Conservation (phyloP, 2,329 filamentous ascomycete species). For the Ilyonectria robusta region DNA sequence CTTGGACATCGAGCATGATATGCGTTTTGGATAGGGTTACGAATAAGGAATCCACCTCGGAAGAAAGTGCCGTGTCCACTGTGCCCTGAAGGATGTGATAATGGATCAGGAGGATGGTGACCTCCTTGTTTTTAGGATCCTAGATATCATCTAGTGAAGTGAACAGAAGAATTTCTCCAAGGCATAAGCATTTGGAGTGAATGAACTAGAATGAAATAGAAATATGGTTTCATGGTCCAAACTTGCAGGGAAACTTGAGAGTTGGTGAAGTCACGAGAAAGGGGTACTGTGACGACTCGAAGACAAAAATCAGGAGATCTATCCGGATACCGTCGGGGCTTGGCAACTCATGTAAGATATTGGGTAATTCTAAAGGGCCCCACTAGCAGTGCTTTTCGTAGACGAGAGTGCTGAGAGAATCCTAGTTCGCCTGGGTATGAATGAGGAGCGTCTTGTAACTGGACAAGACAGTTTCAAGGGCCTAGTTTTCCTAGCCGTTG, state of each 20-base stretch:
- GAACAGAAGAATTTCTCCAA: slow-evolving; percentile 67
- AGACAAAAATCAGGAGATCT: no score
- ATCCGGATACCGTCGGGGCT: slow-evolving; percentile 49
- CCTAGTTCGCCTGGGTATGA: slow-evolving; percentile 61
- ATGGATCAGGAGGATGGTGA: slow-evolving; percentile 52
- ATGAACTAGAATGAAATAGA: no score
- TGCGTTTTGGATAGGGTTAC: slow-evolving; percentile 51
- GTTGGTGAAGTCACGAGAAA: no score
- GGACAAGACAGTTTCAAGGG: slow-evolving; percentile 58
- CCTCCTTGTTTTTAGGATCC: slow-evolving; percentile 59
- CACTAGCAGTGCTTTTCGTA: neutral
- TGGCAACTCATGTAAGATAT: slow-evolving; percentile 60
- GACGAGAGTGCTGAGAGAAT: neutral
- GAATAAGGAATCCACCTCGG: slow-evolving; percentile 59
- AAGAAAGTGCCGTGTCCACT: slow-evolving; percentile 55
- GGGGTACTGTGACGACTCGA: no score
- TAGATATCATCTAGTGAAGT: slow-evolving; percentile 65
- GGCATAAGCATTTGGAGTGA: slow-evolving; percentile 71
- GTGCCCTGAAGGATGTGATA: slow-evolving; percentile 50
- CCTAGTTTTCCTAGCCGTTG: slow-evolving; percentile 43
- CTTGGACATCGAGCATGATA: slow-evolving; percentile 58
- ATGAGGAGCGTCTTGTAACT: slow-evolving; percentile 59
- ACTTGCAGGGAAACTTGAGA: no score
- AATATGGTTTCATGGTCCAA: no score
- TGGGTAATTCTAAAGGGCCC: slow-evolving; percentile 58